Conservation (phyloP, 2,329 filamentous ascomycete species). For the Botrytis elliptica region DNA sequence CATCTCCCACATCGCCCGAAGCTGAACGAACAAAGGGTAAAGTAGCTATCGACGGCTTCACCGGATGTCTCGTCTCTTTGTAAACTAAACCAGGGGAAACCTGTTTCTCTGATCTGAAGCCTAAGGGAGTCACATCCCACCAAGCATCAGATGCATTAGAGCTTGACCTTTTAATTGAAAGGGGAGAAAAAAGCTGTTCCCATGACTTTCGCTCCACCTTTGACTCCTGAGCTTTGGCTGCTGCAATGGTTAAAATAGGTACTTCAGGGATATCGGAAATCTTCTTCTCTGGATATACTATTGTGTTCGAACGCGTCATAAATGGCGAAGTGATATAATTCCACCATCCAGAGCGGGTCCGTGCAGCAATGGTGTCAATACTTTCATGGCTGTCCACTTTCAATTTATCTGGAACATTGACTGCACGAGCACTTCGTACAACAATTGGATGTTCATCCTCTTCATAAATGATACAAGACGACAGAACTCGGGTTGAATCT, state of each 20-base stretch:
- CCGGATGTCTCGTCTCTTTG: constrained; percentile 34
- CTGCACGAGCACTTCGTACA: constrained; percentile 43
- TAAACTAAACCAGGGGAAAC: constrained; percentile 25
- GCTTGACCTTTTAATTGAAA: constrained; percentile 35
- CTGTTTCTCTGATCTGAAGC: constrained; percentile 26
- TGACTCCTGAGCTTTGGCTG: constrained; percentile 31
- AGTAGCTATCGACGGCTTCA: constrained; percentile 33
- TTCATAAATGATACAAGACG: constrained; percentile 66
- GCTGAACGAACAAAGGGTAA: constrained; percentile 32
- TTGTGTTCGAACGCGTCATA: constrained; percentile 40
- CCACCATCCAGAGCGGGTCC: constrained; percentile 71
- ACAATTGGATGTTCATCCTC: constrained; percentile 57
- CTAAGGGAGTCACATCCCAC: constrained; percentile 39
- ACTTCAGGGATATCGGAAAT: constrained; percentile 30
- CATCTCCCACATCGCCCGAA: constrained; percentile 25
- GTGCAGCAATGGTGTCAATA: constrained; percentile 34
- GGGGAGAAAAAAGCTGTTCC: constrained; percentile 39
- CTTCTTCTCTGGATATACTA: constrained; percentile 29
- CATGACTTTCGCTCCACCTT: constrained; percentile 33
- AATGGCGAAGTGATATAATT: constrained; percentile 74
- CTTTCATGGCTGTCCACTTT: constrained; percentile 31
- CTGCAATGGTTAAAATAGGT: constrained; percentile 41
- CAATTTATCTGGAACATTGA: constrained; percentile 34
- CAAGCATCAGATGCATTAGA: constrained; percentile 41
- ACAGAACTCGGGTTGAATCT: constrained; percentile 30